A percentile compares a stretch with the other conserved stretches of the same genome.
These are phyloP conservation scores for Diaporthe australafricana DNA, from an alignment of 2,329 filamentous ascomycete genomes.

Conservation along the genomic window DNA sequence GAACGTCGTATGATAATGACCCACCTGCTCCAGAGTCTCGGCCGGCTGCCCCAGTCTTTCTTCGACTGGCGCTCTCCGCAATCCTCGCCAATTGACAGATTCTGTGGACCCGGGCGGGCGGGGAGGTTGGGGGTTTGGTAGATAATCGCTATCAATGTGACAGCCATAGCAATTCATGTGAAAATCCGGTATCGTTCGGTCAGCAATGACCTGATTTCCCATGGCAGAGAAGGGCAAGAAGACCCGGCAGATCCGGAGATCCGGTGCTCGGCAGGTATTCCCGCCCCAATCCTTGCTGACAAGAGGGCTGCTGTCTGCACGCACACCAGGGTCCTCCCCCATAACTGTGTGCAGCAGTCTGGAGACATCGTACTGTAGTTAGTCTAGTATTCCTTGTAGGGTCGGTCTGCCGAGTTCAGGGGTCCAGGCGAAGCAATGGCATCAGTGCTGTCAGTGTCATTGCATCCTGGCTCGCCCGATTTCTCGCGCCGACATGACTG, in stretches of 20 bases:
- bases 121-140: not conserved
- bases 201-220: slow-evolving; percentile 31
- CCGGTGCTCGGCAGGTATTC: not conserved
- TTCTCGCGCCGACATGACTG: slow-evolving; percentile 7
- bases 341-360: not conserved
- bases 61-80: not conserved
- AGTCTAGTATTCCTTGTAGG: too few species aligned
- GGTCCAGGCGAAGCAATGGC: slow-evolving; percentile 5
- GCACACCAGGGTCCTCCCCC: slow-evolving; percentile 8
- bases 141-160: not conserved
- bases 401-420: slow-evolving; percentile 5
- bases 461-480: not conserved
- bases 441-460: not conserved
- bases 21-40: not conserved
- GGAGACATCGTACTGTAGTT: not conserved
- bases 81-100: slow-evolving; percentile 17
- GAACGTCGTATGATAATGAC: slow-evolving; percentile 8
- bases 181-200: slow-evolving; percentile 6
- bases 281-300: slow-evolving; percentile 8
- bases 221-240: not conserved
- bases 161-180: not conserved
- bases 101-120: slow-evolving; percentile 20
- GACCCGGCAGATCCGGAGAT: slow-evolving; percentile 28
- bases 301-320: not conserved
- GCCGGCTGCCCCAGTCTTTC: not conserved